Conservation (phyloP, 805 yeast species). For the Candida yuanshanica region DNA sequence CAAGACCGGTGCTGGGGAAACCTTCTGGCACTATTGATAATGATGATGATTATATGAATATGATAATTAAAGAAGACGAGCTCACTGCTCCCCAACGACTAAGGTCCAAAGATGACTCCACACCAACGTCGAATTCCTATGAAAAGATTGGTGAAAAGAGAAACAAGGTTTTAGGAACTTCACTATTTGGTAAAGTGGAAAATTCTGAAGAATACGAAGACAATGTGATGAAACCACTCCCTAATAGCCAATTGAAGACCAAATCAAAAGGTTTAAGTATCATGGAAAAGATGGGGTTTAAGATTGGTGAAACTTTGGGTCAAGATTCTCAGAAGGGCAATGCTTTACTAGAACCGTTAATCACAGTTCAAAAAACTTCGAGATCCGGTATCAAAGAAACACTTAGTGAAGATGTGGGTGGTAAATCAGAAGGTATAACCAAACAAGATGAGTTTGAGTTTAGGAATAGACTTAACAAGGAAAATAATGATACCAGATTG, state of each 20-base stretch:
- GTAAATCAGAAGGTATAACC: constrained; percentile 7
- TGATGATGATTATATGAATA: constrained; percentile 25
- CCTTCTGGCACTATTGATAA: constrained; percentile 5
- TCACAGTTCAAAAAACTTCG: constrained; percentile 12
- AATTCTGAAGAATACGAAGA: neutral
- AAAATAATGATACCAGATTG: constrained; percentile 9
- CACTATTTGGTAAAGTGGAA: constrained; percentile 17
- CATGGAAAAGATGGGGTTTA: constrained; percentile 58
- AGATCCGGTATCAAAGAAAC: constrained; percentile 22
- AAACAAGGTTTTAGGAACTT: constrained; percentile 10
- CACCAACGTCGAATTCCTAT: neutral
- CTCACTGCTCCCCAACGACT: constrained; percentile 6
- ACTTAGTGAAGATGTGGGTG: constrained; percentile 8
- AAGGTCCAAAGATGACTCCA: neutral
- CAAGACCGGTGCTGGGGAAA: constrained; percentile 1
- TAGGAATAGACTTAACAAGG: constrained; percentile 16
- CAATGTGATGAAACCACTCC: constrained; percentile 1
- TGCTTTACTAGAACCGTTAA: constrained; percentile 30
- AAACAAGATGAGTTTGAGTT: constrained; percentile 12
- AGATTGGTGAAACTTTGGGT: constrained; percentile 42
- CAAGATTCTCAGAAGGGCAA: constrained; percentile 12
- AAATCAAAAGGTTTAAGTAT: constrained; percentile 42
- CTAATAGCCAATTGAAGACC: constrained; percentile 2
- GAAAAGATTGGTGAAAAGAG: constrained; percentile 3
- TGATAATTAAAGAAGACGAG: constrained; percentile 18